Base-by-base conservation (phyloP, 192 early-diverging fungal species). In the Coemansia sp. region DNA sequence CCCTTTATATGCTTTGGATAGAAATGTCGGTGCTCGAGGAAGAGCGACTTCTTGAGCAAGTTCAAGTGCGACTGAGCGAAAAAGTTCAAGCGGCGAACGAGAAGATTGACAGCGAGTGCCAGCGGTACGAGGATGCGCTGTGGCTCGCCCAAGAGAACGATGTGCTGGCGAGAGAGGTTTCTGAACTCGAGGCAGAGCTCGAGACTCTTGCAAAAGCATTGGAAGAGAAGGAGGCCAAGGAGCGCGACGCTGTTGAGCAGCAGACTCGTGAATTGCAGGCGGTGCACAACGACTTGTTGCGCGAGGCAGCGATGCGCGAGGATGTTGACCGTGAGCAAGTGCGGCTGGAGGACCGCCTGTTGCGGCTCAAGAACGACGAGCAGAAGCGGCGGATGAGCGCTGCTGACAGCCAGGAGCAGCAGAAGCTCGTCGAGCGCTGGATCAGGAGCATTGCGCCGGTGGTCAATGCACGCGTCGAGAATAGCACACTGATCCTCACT, bases 201-300 rank as follows among this genome's bases (percentile, higher is more conserved):
- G 67, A 55, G 42, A 47, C 50, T 32, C 70, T 78, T 17, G 37
- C 39, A 53, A 67, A 33, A 53, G 63, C 57, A 1, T 46, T 84
- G 11, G 75, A 78, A 10, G 73, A 75, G 38, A 84, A 78, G 65
- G 81, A 84, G 55, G 63, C 44, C 55, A 68, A 59, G 32, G 81
- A 84, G 50, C 55, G 63, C n/a, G 76, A 75, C 19, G 50, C 53
- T 6, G 70, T 66, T 10, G 81, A 78, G 68, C 81, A 84, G 70
- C 81, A 84, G 65, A 70, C 73, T 35, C 81, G 81, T 32, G 81
- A 84, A 46, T 62, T 84, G 53, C 81, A 84, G 39, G 63, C 67
- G 13, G 73, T 62, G 26, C 81, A 84, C 68, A 84, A 84, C 65
- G 81, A 84, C 32, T 50, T 78, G 53, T 26, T 84, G 40, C 81